phyloP scores from a whole-genome alignment of 106 monocot genomes.

The Chionographis japonica region DNA sequence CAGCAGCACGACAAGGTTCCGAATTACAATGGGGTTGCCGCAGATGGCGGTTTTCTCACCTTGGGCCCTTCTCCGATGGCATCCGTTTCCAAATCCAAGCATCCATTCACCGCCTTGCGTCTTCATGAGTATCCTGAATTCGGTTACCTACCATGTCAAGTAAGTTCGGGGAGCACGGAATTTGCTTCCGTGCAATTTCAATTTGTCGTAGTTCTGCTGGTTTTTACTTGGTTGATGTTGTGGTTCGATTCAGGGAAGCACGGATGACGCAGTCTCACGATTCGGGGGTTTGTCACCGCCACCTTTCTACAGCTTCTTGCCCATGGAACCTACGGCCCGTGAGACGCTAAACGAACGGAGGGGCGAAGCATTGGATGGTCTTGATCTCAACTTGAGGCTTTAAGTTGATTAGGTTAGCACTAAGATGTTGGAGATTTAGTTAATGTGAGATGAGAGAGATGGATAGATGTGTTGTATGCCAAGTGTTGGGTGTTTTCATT shows the following conservation, averaged over 20 bases:
- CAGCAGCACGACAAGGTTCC: not conserved
- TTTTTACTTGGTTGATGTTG: too few relatives aligned
- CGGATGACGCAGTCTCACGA: not conserved
- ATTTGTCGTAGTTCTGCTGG: too few relatives aligned
- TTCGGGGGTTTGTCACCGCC: not conserved
- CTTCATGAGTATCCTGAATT: too few relatives aligned
- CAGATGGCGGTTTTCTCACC: conserved; percentile 29
- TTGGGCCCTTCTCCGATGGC: conserved; percentile 9
- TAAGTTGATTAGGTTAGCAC: not conserved
- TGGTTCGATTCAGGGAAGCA: conserved; percentile 2
- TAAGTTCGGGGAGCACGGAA: too few relatives aligned
- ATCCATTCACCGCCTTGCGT: not conserved
- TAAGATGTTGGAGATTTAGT: not conserved
- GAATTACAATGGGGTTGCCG: conserved; percentile 4
- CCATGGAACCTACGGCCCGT: not conserved
- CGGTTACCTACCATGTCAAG: too few relatives aligned
- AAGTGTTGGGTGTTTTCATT: too few relatives aligned
- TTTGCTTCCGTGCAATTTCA: too few relatives aligned
- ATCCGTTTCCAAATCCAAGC: conserved; percentile 11
- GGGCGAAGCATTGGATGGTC: not conserved
- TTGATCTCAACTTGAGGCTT: conserved; percentile 20
- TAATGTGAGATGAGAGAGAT: not conserved
- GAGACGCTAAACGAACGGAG: too few relatives aligned
- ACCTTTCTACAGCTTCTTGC: conserved; percentile 10
- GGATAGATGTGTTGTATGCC: not conserved